Conservation (phyloP, 805 yeast species). For the Alloascoidea hylecoeti region DNA sequence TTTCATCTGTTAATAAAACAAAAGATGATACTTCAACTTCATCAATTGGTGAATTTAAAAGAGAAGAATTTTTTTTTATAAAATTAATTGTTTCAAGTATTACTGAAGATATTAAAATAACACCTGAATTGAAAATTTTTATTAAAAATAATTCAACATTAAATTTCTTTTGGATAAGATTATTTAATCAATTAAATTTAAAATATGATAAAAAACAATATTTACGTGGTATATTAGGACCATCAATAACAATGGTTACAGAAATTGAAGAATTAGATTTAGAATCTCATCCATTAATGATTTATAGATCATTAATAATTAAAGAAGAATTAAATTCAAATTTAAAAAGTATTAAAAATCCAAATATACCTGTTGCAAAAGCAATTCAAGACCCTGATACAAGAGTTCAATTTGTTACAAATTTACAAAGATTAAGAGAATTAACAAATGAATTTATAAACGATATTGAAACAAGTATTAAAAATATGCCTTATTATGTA, state of each 20-base stretch:
- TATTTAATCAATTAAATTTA: background rate
- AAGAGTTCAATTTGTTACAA: conserved; percentile 51
- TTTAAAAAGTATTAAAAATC: conserved; percentile 19
- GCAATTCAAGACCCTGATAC: conserved; percentile 79
- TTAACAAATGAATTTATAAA: conserved; percentile 46
- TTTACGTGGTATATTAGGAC: background rate
- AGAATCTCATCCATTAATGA: conserved; percentile 67
- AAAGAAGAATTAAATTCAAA: conserved; percentile 19
- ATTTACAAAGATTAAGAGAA: conserved; percentile 65
- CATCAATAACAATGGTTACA: background rate
- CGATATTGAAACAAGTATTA: conserved; percentile 28
- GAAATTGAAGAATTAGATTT: conserved; percentile 30
- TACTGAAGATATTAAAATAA: conserved; percentile 22
- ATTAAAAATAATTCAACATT: background rate
- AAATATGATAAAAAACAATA: background rate
- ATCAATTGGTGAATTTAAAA: conserved; percentile 19
- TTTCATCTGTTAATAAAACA: too few species aligned
- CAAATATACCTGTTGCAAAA: conserved; percentile 34
- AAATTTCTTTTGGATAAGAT: background rate
- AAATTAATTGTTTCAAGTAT: conserved; percentile 38
- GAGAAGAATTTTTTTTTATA: conserved; percentile 62
- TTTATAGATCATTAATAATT: conserved; percentile 24
- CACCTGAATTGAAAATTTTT: conserved; percentile 7
- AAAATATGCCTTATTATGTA: conserved; percentile 35
- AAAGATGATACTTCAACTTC: conserved; percentile 7